Base-by-base conservation (phyloP, 2,329 filamentous ascomycete species). In the Hypoxylon sp. region DNA sequence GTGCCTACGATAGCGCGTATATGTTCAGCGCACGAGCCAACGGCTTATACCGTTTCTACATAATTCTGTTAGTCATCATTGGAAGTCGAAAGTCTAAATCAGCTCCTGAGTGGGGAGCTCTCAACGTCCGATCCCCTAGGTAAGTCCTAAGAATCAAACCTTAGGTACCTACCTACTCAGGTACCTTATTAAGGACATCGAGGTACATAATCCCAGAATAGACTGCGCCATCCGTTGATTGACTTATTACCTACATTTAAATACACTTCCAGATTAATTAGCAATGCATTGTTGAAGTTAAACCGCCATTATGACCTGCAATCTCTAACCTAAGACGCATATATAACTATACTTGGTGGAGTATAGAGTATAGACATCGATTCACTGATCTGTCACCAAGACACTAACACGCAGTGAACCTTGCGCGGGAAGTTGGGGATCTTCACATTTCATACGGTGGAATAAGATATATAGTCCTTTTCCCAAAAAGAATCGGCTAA, bases 11-110 rank as follows among this genome's bases (percentile, higher is more conserved):
- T 48, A 25, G 28, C 43, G 43, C 21, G 9, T 34, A 46, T n/a
- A 57, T 30, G 2, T 30, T 30, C 6, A 43, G 6, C 17, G 43
- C 45, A 55, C 51, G 34, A 17, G 38, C 60, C 51, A 56, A 48
- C 58, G 28, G 53, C n/a, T 28, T 28, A 51, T 56, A 62, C 50
- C 51, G 28, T 48, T 55, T 14, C 48, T 32, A n/a, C n/a, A n/a
- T n/a, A 59, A 59, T 36, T 60, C 48, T 60, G 36, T 43, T 38
- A 30, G 32, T 50, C 21, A 38, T 25, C 7, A n/a, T 30, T 38
- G 30, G 17, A 23, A 48, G 19, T 49, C 14, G 9, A 7, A 51
- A 50, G 25, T 51, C 21, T 32, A 45, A 60, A 28, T 43, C 25
- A 38, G 38, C 17, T 19, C 38, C 2, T 3, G 45, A 52, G 46